phyloP scores from a whole-genome alignment of 495 filamentous ascomycete genomes.

The Chlorociboria aeruginascens region DNA sequence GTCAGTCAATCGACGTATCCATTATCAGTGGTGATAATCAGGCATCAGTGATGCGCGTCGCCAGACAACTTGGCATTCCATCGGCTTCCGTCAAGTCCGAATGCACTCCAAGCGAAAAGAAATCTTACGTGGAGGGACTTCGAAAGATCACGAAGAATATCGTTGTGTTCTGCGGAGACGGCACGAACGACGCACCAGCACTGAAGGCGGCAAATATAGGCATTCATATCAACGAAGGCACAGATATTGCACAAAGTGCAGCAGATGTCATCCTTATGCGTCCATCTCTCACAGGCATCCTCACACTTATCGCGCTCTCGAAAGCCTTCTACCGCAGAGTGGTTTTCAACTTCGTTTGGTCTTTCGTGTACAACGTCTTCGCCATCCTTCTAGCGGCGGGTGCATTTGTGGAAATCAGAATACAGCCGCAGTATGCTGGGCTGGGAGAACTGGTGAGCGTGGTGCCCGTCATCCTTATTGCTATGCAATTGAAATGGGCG shows the following conservation, averaged over 20 bases:
- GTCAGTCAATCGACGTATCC: constrained; percentile 45
- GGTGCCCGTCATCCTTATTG: constrained; percentile 55
- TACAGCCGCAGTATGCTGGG: constrained; percentile 64
- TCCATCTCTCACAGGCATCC: constrained; percentile 41
- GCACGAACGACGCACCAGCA: constrained; percentile 70
- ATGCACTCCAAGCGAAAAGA: constrained; percentile 50
- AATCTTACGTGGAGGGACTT: constrained; percentile 42
- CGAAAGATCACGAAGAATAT: constrained; percentile 8
- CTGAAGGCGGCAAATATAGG: constrained; percentile 64
- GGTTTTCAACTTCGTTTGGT: constrained; percentile 63
- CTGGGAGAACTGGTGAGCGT: constrained; percentile 71
- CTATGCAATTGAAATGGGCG: constrained; percentile 22
- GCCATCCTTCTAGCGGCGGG: constrained; percentile 61
- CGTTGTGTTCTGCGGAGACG: constrained; percentile 66
- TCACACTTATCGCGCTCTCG: constrained; percentile 49
- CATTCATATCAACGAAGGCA: constrained; percentile 49
- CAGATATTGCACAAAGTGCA: constrained; percentile 53
- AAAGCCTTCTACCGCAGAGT: constrained; percentile 41
- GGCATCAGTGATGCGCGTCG: constrained; percentile 42
- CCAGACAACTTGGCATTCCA: constrained; percentile 40
- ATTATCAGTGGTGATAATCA: constrained; percentile 63
- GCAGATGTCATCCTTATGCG: constrained; percentile 60
- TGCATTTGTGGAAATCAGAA: constrained; percentile 49
- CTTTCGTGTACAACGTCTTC: constrained; percentile 60
- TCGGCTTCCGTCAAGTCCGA: constrained; percentile 31